Conservation (phyloP, 495 filamentous ascomycete species). For the Aspergillus heteromorphus region DNA sequence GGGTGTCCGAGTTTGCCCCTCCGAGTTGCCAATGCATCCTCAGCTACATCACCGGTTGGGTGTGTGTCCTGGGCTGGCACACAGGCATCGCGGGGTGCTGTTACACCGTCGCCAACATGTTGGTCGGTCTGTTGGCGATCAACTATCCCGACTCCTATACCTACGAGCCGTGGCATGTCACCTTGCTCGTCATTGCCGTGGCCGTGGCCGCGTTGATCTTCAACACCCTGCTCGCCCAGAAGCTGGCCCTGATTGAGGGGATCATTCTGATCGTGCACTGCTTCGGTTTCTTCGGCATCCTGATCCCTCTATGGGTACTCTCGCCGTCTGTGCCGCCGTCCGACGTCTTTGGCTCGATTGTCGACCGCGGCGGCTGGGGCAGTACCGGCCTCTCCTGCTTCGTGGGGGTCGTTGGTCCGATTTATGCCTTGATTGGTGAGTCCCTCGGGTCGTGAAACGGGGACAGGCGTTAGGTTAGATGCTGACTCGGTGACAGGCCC, state of each 20-base stretch:
- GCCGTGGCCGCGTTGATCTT: constrained; percentile 31
- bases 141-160: constrained; percentile 37
- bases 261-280: constrained; percentile 37
- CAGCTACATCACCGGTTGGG: constrained; percentile 41
- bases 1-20: constrained; percentile 48
- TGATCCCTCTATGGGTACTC: constrained; percentile 43
- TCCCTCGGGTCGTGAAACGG: constrained; percentile 29
- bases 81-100: constrained; percentile 34
- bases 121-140: constrained; percentile 26
- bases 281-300: constrained; percentile 28
- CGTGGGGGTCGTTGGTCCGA: constrained; percentile 35
- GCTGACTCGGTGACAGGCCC: not conserved
- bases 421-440: constrained; percentile 38
- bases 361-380: constrained; percentile 41
- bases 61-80: not conserved
- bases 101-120: constrained; percentile 35
- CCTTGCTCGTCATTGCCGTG: constrained; percentile 37
- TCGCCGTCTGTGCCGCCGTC: constrained; percentile 28
- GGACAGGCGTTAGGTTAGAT: too few relatives aligned
- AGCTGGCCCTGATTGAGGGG: constrained; percentile 36
- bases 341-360: constrained; percentile 44
- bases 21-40: constrained; percentile 30
- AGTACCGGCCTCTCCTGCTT: constrained; percentile 40
- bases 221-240: constrained; percentile 36
- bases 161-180: constrained; percentile 32